A percentile compares a stretch with the other conserved stretches of the same genome.
These are phyloP conservation scores for Royoungia palumana DNA, from an alignment of 768 basidiomycete species.

Conservation along the genomic window DNA sequence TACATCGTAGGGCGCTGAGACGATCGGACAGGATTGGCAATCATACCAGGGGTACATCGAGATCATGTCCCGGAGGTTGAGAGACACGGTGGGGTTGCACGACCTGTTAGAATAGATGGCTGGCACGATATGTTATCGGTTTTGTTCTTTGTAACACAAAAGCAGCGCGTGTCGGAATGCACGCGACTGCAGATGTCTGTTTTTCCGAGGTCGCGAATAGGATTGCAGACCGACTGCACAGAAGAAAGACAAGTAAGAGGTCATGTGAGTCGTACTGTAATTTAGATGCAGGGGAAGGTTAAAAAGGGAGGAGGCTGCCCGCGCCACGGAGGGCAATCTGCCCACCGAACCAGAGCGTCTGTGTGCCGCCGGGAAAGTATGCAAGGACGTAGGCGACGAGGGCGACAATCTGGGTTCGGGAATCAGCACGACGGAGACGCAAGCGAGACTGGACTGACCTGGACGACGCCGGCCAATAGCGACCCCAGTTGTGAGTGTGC, in stretches of 20 bases:
- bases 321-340: constrained; percentile 83
- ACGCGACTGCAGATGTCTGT: too few species aligned
- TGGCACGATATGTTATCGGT: too few species aligned
- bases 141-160: background rate
- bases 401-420: constrained; percentile 57
- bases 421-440: background rate
- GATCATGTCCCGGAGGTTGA: constrained; percentile 69
- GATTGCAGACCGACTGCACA: constrained; percentile 1
- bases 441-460: constrained; percentile 45
- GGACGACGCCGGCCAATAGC: constrained; percentile 75
- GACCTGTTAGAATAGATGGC: constrained; percentile 30
- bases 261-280: background rate
- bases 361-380: constrained; percentile 90
- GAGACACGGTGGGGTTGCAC: constrained; percentile 59
- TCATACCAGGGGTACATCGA: constrained; percentile 69
- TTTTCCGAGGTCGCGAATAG: background rate
- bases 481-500: constrained; percentile 84
- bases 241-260: constrained; percentile 5
- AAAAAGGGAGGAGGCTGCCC: constrained; percentile 77
- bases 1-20: constrained; percentile 38
- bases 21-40: constrained; percentile 52
- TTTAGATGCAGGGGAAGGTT: constrained; percentile 10
- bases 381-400: constrained; percentile 88
- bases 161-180: background rate
- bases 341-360: constrained; percentile 77